Conservation (phyloP, 805 yeast genomes). For the Saccharomycopsis oosterbeekiorum region DNA sequence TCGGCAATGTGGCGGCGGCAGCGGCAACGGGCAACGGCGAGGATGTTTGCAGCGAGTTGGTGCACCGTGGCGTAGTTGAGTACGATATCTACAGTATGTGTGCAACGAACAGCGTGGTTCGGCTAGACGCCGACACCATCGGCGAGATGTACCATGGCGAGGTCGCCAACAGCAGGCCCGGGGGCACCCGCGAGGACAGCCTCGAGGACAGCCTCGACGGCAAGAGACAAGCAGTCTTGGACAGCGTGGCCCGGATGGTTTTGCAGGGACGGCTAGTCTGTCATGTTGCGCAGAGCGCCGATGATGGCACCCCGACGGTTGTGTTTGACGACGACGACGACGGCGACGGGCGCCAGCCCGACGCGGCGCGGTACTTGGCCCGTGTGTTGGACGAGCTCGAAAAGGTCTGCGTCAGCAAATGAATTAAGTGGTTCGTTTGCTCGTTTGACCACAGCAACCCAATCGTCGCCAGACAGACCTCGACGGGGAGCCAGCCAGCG, state of each 20-base stretch:
- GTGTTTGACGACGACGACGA: not conserved
- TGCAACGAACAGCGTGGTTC: not conserved
- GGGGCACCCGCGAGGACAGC: too few species aligned
- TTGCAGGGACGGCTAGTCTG: not conserved
- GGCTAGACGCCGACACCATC: not conserved
- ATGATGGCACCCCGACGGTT: not conserved
- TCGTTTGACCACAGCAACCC: too few species aligned
- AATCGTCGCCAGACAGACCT: too few species aligned
- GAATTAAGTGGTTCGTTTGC: too few species aligned
- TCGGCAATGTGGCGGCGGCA: not conserved
- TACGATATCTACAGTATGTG: not conserved
- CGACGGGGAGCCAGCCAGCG: too few species aligned
- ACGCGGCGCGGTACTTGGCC: not conserved
- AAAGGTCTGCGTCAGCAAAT: too few species aligned
- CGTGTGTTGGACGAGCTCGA: not conserved
- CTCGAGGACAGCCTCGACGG: not conserved
- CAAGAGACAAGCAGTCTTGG: not conserved
- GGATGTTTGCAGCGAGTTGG: not conserved
- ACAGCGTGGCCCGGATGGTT: not conserved
- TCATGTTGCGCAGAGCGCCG: not conserved
- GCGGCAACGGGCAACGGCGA: not conserved
- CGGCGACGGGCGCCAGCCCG: not conserved
- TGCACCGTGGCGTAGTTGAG: not conserved
- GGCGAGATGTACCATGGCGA: not conserved
- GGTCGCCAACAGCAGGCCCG: not conserved